Base-by-base conservation (phyloP, 192 early-diverging fungal genomes). In the Coemansia sp. region DNA sequence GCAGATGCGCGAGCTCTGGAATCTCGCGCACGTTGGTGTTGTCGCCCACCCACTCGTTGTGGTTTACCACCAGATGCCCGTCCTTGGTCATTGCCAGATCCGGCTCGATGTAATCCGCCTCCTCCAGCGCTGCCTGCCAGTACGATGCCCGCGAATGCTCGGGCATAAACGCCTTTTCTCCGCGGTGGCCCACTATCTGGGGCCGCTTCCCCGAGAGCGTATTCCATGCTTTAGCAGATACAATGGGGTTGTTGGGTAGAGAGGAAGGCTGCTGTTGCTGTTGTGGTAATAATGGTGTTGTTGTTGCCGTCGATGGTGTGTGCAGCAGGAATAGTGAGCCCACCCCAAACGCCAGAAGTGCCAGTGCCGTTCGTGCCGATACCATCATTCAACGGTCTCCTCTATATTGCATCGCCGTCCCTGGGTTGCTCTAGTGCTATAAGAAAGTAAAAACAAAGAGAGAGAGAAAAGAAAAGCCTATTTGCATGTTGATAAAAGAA, bases 111-210 rank as follows among this genome's bases (percentile, higher is more conserved):
- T 67, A 79, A 45, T 84, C 82, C 2, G 71, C 82, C 14, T 68
- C 65, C 39, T 84, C 82, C 6, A 84, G 59, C 17, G 74, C 82
- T 0, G 82, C 82, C 57, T 84, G 82, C 77, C 76, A 84, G 67
- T 76, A 79, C 7, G 82, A 84, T 2, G 65, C 82, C 9, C 67
- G 64, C 0, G 82, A 62, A 53, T 84, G 82, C 42, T 84, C 82
- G 4, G 82, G 82, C 74, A 84, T 70, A 46, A 84, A 84, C 2
- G 82, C 69, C 68, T 84, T 84, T 65, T 84, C 82, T 50, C 82
- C 82, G 16, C 82, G 82, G 50, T 84, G 81, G 3, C 81, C 81
- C 1, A 84, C 67, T 39, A 84, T 58, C 61, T 48, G 60, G 5
- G 81, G 54, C 42, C 14, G 64, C 17, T 64, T 37, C 17, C 76